Percentiles rank a stretch among this genome's conserved stretches.
phyloP scores from a whole-genome alignment of 1,139 yeast genomes.

The Dujonia santamariae region DNA sequence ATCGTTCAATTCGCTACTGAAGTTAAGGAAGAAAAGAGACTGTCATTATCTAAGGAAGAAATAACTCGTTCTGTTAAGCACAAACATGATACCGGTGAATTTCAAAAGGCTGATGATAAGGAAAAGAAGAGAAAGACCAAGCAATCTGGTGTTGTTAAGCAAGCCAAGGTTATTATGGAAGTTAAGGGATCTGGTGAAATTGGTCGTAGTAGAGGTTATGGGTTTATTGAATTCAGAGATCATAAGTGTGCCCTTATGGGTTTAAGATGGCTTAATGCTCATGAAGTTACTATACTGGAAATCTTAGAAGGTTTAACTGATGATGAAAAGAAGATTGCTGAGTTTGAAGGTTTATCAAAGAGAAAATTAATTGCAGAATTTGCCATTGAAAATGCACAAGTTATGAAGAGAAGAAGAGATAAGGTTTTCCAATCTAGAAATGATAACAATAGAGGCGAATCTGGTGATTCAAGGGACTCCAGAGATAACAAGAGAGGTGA shows the following conservation, averaged over 20 bases:
- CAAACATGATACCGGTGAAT: conserved; percentile 42
- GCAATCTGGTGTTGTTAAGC: conserved; percentile 86
- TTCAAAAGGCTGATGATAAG: conserved; percentile 27
- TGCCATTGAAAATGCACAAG: conserved; percentile 93
- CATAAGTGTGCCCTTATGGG: conserved; percentile 96
- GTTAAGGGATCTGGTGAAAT: conserved; percentile 82
- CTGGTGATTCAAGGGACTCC: conserved; percentile 14
- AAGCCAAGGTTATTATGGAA: conserved; percentile 90
- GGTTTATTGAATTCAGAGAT: conserved; percentile 89
- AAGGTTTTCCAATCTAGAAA: conserved; percentile 44
- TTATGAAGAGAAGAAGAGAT: conserved; percentile 85
- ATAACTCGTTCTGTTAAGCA: conserved; percentile 70
- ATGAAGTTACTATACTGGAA: conserved; percentile 72
- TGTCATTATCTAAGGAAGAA: conserved; percentile 89
- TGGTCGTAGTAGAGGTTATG: conserved; percentile 96
- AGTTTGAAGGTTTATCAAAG: conserved; percentile 52
- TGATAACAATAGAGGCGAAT: conserved; percentile 13
- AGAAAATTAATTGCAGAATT: conserved; percentile 90
- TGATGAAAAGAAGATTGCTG: conserved; percentile 57
- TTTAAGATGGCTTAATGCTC: conserved; percentile 94
- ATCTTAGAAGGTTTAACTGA: conserved; percentile 68
- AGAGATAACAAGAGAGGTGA: conserved; percentile 15
- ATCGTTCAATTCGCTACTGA: conserved; percentile 95
- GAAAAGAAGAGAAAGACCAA: conserved; percentile 59
- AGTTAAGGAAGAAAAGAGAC: conserved; percentile 71